Evolutionary conservation across 495 filamentous ascomycete genomes (phyloP).

Genomic region (Polyplosphaeria fusca): DNA sequence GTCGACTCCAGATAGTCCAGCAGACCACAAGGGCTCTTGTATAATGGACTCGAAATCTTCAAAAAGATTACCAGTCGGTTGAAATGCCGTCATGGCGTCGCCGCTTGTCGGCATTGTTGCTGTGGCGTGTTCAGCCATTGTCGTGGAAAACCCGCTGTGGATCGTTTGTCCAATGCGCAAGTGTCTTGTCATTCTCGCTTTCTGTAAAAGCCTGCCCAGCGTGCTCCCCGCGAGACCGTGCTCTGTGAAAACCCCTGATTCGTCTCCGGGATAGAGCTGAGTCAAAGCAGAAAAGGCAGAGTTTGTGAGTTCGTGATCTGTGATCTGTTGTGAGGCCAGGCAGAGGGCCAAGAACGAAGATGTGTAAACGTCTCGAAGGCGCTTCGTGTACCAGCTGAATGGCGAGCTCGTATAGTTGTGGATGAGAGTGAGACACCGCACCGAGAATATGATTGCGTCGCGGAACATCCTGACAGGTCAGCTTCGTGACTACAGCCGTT

Average conservation of each 20-base stretch:
- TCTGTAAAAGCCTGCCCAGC: slow-evolving; percentile 1
- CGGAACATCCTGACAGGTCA: no score
- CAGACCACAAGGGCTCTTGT: slow-evolving; percentile 20
- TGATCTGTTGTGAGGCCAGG: slow-evolving; percentile 1
- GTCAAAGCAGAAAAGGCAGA: slow-evolving; percentile 12
- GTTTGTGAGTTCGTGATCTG: neutral
- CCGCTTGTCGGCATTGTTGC: neutral
- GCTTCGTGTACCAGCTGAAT: slow-evolving; percentile 22
- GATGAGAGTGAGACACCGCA: slow-evolving; percentile 1
- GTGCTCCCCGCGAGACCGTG: neutral
- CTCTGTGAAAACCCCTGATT: neutral
- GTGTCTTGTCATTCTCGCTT: neutral
- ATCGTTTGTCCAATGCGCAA: slow-evolving; percentile 11
- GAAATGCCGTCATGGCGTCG: neutral
- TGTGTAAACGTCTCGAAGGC: slow-evolving; percentile 18
- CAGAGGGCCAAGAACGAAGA: slow-evolving; percentile 11
- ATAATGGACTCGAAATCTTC: slow-evolving; percentile 24
- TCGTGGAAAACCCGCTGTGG: slow-evolving; percentile 1
- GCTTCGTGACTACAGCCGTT: no score
- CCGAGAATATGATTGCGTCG: slow-evolving; percentile 14
- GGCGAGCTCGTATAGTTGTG: slow-evolving; percentile 15
- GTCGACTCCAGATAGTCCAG: slow-evolving; percentile 3
- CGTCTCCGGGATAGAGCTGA: slow-evolving; percentile 20
- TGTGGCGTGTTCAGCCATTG: neutral
- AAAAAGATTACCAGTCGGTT: slow-evolving; percentile 19